A percentile compares a stretch with the other conserved stretches of the same genome.
Evolutionary conservation across 2,329 filamentous ascomycete species (phyloP).

Genomic region (Pseudogymnoascus sp.): DNA sequence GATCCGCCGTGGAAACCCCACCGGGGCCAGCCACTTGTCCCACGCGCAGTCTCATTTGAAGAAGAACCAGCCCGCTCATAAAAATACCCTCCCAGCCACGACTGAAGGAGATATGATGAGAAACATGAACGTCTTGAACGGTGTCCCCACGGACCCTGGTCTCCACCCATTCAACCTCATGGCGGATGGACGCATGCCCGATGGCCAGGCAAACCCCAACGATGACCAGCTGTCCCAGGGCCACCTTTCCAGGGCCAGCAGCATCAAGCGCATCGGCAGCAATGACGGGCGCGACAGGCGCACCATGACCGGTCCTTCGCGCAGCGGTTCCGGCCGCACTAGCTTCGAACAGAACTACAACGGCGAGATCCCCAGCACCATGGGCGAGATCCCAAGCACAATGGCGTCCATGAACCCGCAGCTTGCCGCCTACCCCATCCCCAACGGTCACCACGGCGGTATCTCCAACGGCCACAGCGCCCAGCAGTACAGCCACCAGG

Average conservation of each 20-base stretch:
- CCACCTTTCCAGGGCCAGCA: slow-evolving; percentile 53
- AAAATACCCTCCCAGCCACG: slow-evolving; percentile 40
- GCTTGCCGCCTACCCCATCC: slow-evolving; percentile 53
- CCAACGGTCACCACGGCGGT: slow-evolving; percentile 48
- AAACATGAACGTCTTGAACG: slow-evolving; percentile 53
- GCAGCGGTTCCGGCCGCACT: slow-evolving; percentile 36
- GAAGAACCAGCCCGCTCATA: slow-evolving; percentile 57
- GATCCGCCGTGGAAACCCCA: slow-evolving; percentile 89
- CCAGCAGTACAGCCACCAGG: slow-evolving; percentile 6
- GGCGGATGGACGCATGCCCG: slow-evolving; percentile 29
- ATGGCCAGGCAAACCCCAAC: slow-evolving; percentile 35
- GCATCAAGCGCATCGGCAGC: slow-evolving; percentile 49
- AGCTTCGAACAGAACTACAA: slow-evolving; percentile 47
- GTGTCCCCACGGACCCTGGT: slow-evolving; percentile 48
- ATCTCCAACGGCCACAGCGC: slow-evolving; percentile 1
- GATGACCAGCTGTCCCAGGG: slow-evolving; percentile 55
- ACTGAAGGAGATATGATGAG: slow-evolving; percentile 46
- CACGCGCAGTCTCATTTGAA: slow-evolving; percentile 85
- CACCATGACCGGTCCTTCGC: slow-evolving; percentile 45
- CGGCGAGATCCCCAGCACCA: slow-evolving; percentile 48
- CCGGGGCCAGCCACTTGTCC: slow-evolving; percentile 86
- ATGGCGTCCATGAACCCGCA: slow-evolving; percentile 47
- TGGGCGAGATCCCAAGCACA: slow-evolving; percentile 36
- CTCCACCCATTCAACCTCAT: slow-evolving; percentile 50
- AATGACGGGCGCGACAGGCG: slow-evolving; percentile 47